Percentiles rank a stretch among this genome's conserved stretches.
Evolutionary conservation across 176 grass and related monocot genomes (phyloP).

Genomic region (Zea mays): Zm-B73-REFERENCE-NAM-5.0 NC_050097.1:11893501-11894000

Average conservation of each 20-base stretch:
- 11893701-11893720: background rate
- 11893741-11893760: background rate
- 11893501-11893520: constrained; percentile 58
- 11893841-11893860: background rate
- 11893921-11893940: background rate
- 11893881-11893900: background rate
- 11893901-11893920: background rate
- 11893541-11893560: constrained; percentile 51
- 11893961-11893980: background rate
- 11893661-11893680: constrained; percentile 23
- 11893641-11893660: constrained; percentile 38
- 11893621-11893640: constrained; percentile 39
- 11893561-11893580: constrained; percentile 86
- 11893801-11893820: background rate
- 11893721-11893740: background rate
- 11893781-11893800: background rate
- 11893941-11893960: background rate
- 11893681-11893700: constrained; percentile 17
- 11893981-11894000: background rate
- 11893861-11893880: background rate
- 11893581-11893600: constrained; percentile 64
- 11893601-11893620: constrained; percentile 43
- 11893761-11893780: background rate
- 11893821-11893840: background rate
- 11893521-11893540: constrained; percentile 58